A percentile compares a stretch with the other conserved stretches of the same genome.
phyloP scores from a whole-genome alignment of 768 basidiomycete genomes.

The Psilocybe tampanensis region DNA sequence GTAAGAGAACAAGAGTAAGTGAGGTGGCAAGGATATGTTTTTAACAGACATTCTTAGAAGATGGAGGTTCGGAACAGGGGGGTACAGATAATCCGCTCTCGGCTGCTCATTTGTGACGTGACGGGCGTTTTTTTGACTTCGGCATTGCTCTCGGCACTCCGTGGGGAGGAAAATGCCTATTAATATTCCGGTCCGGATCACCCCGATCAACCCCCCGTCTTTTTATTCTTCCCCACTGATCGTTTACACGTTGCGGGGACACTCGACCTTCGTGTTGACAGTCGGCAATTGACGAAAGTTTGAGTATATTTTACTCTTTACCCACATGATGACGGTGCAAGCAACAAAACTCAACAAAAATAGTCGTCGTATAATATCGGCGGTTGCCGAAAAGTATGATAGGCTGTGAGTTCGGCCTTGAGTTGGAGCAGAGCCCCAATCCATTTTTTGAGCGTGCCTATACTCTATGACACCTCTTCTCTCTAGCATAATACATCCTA shows the following conservation, averaged over 20 bases:
- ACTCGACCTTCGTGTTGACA: no score
- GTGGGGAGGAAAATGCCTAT: background rate
- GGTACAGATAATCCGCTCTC: background rate
- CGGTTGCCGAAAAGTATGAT: no score
- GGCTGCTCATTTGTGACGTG: background rate
- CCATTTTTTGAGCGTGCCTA: slow-evolving; percentile 12
- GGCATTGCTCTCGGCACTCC: background rate
- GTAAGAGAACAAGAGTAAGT: background rate
- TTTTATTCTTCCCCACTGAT: background rate
- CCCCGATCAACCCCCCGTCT: no score
- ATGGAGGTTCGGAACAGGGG: background rate
- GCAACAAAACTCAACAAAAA: no score
- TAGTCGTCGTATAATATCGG: no score
- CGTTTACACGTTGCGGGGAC: no score
- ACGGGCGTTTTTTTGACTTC: background rate
- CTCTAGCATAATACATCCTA: slow-evolving; percentile 20
- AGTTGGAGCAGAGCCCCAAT: background rate
- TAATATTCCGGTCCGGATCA: background rate
- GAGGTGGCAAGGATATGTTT: slow-evolving; percentile 1
- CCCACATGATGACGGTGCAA: no score
- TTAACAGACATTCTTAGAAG: background rate
- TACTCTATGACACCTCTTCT: slow-evolving; percentile 26
- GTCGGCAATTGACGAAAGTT: no score
- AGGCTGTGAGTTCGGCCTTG: no score
- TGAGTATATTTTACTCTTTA: no score